Base-by-base conservation (phyloP, 176 grass and related monocot species). In the Phyllostachys edulis region DNA sequence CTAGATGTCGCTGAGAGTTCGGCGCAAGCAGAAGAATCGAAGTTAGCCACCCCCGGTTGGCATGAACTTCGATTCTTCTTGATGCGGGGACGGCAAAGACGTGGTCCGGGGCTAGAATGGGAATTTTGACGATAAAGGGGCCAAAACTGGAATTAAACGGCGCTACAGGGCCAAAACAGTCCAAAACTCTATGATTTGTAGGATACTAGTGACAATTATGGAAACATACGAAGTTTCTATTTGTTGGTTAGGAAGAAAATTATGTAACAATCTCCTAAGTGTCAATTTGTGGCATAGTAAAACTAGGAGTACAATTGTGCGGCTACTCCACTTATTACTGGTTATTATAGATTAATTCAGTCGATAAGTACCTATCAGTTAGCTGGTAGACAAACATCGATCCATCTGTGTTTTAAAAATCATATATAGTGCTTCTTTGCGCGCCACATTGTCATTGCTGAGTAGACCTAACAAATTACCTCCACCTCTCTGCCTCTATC, bases 401-500 rank as follows among this genome's bases (percentile, higher is more conserved):
- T 17, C 4, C 4, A 73, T 18, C 2, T 34, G 16, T 52, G 9
- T n/a, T 39, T 23, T 4, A 1, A n/a, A 12, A 69, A 47, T 47
- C 34, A 29, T 29, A 29, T 13, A 10, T 0, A 5, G 18, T 4
- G 11, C 39, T 14, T 23, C 2, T 21, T 14, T 13, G 67, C 20
- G 4, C 32, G 36, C 5, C 3, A 24, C 13, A 5, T 32, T 56
- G 17, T 1, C 54, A 42, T 44, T 40, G 13, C 21, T 7, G 29
- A 42, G 81, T 83, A 47, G 42, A 74, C 13, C 14, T 83, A 74
- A 5, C 81, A 16, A 74, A 63, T 83, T 73, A 7, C 56, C 55
- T 17, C 68, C 26, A 63, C 24, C 40, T 63, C 6, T 18, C 27
- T 5, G 29, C 20, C 52, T 55, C 52, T 21, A 60, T 77, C 74